Conservation (phyloP, 2,329 filamentous ascomycete species). For the Sporothrix brunneoviolacea region DNA sequence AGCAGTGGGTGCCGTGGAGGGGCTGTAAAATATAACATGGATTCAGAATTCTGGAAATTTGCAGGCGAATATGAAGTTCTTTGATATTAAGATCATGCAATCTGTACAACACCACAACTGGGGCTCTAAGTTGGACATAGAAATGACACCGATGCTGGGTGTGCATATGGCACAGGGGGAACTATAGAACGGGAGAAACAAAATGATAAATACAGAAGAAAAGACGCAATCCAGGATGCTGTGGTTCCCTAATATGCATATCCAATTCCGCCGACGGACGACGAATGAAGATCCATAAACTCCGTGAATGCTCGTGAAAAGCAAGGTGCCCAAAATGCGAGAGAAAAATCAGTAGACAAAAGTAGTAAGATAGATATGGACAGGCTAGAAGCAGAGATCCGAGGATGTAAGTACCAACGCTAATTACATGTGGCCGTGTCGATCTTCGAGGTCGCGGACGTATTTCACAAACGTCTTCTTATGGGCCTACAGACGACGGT, state of each 20-base stretch:
- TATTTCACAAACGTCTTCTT: constrained; percentile 97
- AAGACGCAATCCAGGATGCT: not conserved
- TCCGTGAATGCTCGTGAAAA: too few species aligned
- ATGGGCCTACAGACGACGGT: constrained; percentile 54
- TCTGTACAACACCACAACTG: not conserved
- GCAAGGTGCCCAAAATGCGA: too few species aligned
- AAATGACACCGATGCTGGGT: not conserved
- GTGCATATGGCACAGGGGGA: not conserved
- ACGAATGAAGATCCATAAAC: too few species aligned
- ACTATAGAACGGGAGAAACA: not conserved
- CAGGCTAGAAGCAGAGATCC: not conserved
- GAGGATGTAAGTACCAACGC: too few species aligned
- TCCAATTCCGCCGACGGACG: too few species aligned
- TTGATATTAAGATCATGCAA: constrained; percentile 1
- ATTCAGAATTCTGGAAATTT: too few species aligned
- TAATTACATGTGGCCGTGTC: constrained; percentile 7
- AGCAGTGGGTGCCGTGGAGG: too few species aligned
- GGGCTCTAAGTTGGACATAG: not conserved
- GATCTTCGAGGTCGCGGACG: constrained; percentile 71
- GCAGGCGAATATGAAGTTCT: not conserved
- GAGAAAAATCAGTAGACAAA: not conserved
- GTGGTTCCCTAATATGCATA: not conserved
- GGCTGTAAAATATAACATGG: too few species aligned
- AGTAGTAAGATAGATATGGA: not conserved
- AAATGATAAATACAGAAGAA: not conserved